Conservation (phyloP, 805 yeast genomes). For the Debaryomyces hansenii region DNA sequence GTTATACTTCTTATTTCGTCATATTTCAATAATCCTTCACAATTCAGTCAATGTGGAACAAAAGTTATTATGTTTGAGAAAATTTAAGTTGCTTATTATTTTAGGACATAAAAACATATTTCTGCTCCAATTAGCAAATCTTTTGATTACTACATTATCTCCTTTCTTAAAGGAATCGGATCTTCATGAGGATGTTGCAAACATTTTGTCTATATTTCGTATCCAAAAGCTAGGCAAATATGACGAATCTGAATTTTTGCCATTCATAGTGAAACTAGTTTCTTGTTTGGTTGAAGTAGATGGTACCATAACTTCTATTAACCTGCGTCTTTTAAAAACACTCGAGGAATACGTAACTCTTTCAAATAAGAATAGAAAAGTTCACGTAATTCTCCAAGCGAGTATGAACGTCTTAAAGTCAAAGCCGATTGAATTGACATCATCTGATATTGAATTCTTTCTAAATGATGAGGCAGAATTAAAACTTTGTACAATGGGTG, state of each 20-base stretch:
- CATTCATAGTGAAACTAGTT: slow-evolving; percentile 9
- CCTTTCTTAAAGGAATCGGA: slow-evolving; percentile 15
- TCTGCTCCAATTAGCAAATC: slow-evolving; percentile 15
- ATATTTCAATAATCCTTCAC: slow-evolving; percentile 24
- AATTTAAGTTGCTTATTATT: slow-evolving; percentile 35
- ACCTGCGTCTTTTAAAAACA: background rate
- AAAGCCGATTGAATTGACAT: background rate
- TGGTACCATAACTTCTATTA: background rate
- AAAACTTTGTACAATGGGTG: background rate
- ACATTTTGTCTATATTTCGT: slow-evolving; percentile 18
- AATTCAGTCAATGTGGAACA: slow-evolving; percentile 19
- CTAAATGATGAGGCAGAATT: slow-evolving; percentile 10
- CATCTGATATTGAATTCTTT: slow-evolving; percentile 10
- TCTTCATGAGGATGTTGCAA: slow-evolving; percentile 23
- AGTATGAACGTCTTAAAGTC: background rate
- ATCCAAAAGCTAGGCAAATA: slow-evolving; percentile 3
- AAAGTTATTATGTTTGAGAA: slow-evolving; percentile 26
- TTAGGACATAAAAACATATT: slow-evolving; percentile 18
- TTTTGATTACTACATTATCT: slow-evolving; percentile 18
- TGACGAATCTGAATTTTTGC: slow-evolving; percentile 4
- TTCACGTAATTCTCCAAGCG: slow-evolving; percentile 3
- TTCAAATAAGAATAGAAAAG: background rate
- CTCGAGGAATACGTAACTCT: slow-evolving; percentile 2
- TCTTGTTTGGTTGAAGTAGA: slow-evolving; percentile 4
- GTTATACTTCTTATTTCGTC: slow-evolving; percentile 39